Base-by-base conservation (phyloP, 2,329 filamentous ascomycete genomes). In the Albophoma yamanashiensis region DNA sequence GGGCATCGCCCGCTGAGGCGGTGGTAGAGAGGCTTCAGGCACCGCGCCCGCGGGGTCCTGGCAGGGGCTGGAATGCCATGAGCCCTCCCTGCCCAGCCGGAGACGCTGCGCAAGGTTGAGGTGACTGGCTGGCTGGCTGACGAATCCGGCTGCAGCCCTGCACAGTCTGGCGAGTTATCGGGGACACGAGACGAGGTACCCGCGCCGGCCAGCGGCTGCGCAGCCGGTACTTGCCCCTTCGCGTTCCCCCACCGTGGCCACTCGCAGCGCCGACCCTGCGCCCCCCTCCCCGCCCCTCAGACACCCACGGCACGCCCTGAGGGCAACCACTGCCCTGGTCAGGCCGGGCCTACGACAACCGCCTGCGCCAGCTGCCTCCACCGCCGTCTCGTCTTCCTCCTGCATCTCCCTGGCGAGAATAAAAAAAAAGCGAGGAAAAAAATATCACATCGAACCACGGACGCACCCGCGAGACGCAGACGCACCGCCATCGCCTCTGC, bases 381-480 rank as follows among this genome's bases (percentile, higher is more conserved):
- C 50, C 50, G 6, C 53, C 38, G 36, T 59, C 36, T 45, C 31
- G 34, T 59, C 43, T 50, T 59, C 60, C 59, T 60, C 58, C 52
- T 56, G 36, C 55, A 40, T 42, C 55, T 42, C 22, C 53, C 55
- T 22, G 42, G 55, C 55, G 55, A 56, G 55, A 22, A 39, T 4
- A 39, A 20, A 20, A 56, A 56, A 56, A 53, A n/a, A 17, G 31
- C 50, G 31, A 36, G 7, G 11, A 36, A 53, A 36, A n/a, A 53
- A 53, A n/a, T n/a, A n/a, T n/a, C 20, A 20, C 17, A 34, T 22
- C 25, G 9, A 31, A 31, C 47, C 5, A 53, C 27, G 31, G 9
- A 22, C 20, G 15, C 50, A 34, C 45, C 12, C 47, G 2, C 50
- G 31, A 53, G 50, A 53, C 50, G 50, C 50, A 36, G 50, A 55